Percentiles rank a stretch among this genome's conserved stretches.
phyloP scores from a whole-genome alignment of 2,329 filamentous ascomycete species.

The Fusarium udum region DNA sequence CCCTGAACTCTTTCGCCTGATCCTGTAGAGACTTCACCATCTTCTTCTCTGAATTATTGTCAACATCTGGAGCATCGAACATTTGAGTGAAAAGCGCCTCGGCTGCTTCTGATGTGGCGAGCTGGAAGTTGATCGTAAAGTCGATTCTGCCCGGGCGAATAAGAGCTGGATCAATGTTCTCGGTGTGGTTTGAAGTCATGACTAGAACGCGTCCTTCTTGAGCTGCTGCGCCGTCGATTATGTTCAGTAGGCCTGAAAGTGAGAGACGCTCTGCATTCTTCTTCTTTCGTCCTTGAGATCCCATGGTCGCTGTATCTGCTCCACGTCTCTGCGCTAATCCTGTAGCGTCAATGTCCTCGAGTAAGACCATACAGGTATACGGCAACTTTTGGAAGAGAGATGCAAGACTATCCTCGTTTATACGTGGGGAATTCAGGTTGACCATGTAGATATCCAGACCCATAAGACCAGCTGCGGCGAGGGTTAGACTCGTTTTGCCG shows the following conservation, averaged over 20 bases:
- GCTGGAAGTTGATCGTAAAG: conserved; percentile 8
- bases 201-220: conserved; percentile 74
- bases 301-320: background rate
- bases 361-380: background rate
- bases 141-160: conserved; percentile 3
- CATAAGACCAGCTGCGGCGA: conserved; percentile 6
- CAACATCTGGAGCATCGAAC: background rate
- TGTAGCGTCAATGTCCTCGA: conserved; percentile 14
- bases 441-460: conserved; percentile 20
- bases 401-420: conserved; percentile 19
- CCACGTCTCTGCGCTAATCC: conserved; percentile 3
- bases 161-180: conserved; percentile 12
- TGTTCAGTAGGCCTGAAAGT: conserved; percentile 72
- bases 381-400: conserved; percentile 2
- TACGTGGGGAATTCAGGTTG: background rate
- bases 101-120: conserved; percentile 1
- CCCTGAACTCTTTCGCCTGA: background rate
- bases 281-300: background rate
- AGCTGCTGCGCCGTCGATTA: conserved; percentile 73
- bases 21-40: background rate
- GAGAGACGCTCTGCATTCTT: background rate
- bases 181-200: conserved; percentile 71
- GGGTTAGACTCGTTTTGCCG: conserved; percentile 19
- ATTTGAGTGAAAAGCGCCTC: background rate
- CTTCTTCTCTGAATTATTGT: background rate